A percentile compares a stretch with the other conserved stretches of the same genome.
phyloP scores from a whole-genome alignment of 352 stramenopile genomes.

The Pythium brassicae region DNA sequence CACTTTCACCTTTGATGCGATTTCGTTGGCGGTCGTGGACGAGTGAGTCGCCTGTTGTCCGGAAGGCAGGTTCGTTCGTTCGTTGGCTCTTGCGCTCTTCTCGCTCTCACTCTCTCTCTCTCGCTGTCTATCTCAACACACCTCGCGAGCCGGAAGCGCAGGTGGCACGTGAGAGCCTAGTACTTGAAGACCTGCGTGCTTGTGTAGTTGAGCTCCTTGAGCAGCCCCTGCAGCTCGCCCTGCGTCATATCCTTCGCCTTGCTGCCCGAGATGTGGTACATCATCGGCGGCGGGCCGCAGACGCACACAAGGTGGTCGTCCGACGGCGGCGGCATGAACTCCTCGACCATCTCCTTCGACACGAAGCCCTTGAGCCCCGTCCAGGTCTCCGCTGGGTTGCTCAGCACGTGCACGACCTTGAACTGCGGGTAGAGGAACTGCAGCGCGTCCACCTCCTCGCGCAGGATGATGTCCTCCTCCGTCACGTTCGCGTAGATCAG shows the following conservation, averaged over 20 bases:
- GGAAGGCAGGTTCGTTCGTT: neutral
- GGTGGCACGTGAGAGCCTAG: slow-evolving; percentile 22
- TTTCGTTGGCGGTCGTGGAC: slow-evolving; percentile 1
- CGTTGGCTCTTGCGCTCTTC: neutral
- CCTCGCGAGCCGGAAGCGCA: neutral
- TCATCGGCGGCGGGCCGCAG: slow-evolving; percentile 87
- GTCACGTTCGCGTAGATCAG: slow-evolving; percentile 85
- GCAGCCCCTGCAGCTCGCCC: slow-evolving; percentile 76
- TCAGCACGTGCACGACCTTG: slow-evolving; percentile 69
- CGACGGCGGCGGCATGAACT: slow-evolving; percentile 72
- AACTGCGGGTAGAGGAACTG: slow-evolving; percentile 80
- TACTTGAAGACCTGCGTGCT: slow-evolving; percentile 84
- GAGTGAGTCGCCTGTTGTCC: neutral
- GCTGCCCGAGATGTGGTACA: slow-evolving; percentile 86
- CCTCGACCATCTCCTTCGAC: slow-evolving; percentile 80
- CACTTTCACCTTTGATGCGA: slow-evolving; percentile 5
- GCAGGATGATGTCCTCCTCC: slow-evolving; percentile 87
- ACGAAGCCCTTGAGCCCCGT: slow-evolving; percentile 69
- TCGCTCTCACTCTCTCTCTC: neutral
- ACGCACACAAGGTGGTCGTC: slow-evolving; percentile 84
- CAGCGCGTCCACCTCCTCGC: slow-evolving; percentile 80
- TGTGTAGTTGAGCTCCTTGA: slow-evolving; percentile 83
- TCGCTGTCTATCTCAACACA: neutral
- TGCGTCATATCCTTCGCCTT: slow-evolving; percentile 85
- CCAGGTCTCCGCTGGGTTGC: slow-evolving; percentile 65